phyloP scores from a whole-genome alignment of 805 yeast genomes.

The Saturnispora zaruensis region DNA sequence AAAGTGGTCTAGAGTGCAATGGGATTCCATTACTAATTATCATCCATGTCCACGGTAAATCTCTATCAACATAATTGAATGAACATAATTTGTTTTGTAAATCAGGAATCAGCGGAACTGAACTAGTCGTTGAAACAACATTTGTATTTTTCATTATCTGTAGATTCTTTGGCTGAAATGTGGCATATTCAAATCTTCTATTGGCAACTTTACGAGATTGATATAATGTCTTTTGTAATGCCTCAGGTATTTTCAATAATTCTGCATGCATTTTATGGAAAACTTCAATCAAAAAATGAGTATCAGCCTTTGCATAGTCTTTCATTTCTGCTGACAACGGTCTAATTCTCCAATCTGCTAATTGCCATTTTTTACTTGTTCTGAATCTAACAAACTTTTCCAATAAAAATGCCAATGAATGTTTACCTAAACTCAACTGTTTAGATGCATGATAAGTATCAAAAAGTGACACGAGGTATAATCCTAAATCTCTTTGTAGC shows the following conservation, averaged over 20 bases:
- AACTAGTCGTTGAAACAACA: constrained; percentile 24
- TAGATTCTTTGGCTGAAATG: constrained; percentile 40
- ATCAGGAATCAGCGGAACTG: constrained; percentile 24
- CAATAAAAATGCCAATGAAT: constrained; percentile 75
- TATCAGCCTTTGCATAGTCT: constrained; percentile 88
- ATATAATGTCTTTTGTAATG: constrained; percentile 51
- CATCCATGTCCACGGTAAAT: constrained; percentile 58
- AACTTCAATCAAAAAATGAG: constrained; percentile 80
- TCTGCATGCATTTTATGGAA: constrained; percentile 64
- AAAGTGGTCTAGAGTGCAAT: constrained; percentile 40
- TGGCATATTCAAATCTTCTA: constrained; percentile 73
- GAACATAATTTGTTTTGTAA: constrained; percentile 32
- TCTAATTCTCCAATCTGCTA: constrained; percentile 93
- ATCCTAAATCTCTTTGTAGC: constrained; percentile 92
- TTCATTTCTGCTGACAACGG: constrained; percentile 72
- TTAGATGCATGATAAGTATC: constrained; percentile 90
- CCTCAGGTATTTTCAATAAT: constrained; percentile 39
- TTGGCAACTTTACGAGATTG: constrained; percentile 74
- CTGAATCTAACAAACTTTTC: constrained; percentile 74
- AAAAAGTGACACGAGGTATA: constrained; percentile 80
- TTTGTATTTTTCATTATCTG: constrained; percentile 14
- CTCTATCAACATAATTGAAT: constrained; percentile 33
- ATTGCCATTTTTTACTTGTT: constrained; percentile 89
- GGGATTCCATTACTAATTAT: constrained; percentile 61
- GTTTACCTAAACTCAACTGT: constrained; percentile 68